phyloP scores from a whole-genome alignment of 208 protist species.

The Crithidia brevicula region DNA sequence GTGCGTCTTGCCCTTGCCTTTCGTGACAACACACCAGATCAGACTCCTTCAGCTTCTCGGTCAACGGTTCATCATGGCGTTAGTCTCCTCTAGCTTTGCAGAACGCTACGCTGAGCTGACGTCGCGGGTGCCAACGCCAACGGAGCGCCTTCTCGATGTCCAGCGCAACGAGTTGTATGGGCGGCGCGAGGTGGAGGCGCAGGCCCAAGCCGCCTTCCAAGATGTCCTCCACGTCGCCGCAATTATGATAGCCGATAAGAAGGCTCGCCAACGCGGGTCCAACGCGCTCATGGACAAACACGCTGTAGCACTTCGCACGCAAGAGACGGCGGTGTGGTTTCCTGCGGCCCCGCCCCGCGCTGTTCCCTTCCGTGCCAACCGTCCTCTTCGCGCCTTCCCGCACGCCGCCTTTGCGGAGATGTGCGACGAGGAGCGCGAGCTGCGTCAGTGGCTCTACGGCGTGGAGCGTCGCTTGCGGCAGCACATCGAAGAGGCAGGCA shows the following conservation, averaged over 20 bases:
- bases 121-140: conserved; percentile 33
- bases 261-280: conserved; percentile 32
- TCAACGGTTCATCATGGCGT: conserved; percentile 57
- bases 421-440: conserved; percentile 66
- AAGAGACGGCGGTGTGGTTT: conserved; percentile 63
- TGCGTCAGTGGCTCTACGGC: conserved; percentile 67
- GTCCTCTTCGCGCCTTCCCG: conserved; percentile 48
- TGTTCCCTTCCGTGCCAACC: conserved; percentile 35
- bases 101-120: conserved; percentile 73
- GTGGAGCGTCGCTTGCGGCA: conserved; percentile 58
- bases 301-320: conserved; percentile 38
- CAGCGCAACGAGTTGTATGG: conserved; percentile 60
- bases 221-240: conserved; percentile 70
- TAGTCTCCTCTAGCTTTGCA: conserved; percentile 55
- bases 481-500: conserved; percentile 55
- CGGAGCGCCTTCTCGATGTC: conserved; percentile 57
- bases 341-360: conserved; percentile 33
- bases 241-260: conserved; percentile 69
- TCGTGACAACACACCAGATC: too few relatives aligned
- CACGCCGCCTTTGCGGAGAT: conserved; percentile 47
- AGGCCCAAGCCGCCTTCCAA: conserved; percentile 33
- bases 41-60: too few relatives aligned
- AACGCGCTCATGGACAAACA: conserved; percentile 31
- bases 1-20: too few relatives aligned
- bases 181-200: conserved; percentile 55